These are phyloP conservation scores for Malus asiatica DNA, from an alignment of 306 rosid genomes.

Conservation along the genomic window DNA sequence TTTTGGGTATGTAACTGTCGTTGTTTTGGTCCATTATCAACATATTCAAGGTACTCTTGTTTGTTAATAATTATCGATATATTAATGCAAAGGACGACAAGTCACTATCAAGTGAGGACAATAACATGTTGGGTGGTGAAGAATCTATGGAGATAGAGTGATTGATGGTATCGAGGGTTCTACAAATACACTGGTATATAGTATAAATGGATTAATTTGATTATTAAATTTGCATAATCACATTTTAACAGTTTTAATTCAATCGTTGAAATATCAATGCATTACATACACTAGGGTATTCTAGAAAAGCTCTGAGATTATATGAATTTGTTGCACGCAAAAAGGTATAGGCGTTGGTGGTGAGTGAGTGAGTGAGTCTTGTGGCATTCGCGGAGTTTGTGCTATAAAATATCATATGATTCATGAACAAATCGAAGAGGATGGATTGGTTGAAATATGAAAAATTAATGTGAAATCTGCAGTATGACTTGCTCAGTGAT, in stretches of 20 bases:
- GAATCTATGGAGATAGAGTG: neutral
- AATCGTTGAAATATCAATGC: neutral
- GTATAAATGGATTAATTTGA: no score
- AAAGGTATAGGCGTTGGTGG: neutral
- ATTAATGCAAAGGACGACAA: neutral
- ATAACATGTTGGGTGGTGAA: neutral
- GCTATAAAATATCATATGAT: neutral
- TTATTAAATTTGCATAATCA: no score
- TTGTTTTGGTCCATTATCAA: constrained; percentile 2
- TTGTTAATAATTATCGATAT: neutral
- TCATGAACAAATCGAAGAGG: neutral
- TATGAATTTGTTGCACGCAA: constrained; percentile 13
- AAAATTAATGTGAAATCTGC: neutral
- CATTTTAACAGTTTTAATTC: no score
- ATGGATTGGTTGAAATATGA: neutral
- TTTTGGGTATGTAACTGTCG: neutral
- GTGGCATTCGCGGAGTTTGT: constrained; percentile 20
- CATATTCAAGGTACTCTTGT: neutral
- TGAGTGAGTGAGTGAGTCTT: neutral
- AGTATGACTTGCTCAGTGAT: neutral
- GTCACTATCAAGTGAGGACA: neutral
- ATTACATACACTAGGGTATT: neutral
- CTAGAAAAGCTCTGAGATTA: neutral
- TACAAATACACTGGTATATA: no score
- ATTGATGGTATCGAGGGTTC: neutral